phyloP scores from a whole-genome alignment of 257 asterid genomes.

The Mitragyna speciosa region DNA sequence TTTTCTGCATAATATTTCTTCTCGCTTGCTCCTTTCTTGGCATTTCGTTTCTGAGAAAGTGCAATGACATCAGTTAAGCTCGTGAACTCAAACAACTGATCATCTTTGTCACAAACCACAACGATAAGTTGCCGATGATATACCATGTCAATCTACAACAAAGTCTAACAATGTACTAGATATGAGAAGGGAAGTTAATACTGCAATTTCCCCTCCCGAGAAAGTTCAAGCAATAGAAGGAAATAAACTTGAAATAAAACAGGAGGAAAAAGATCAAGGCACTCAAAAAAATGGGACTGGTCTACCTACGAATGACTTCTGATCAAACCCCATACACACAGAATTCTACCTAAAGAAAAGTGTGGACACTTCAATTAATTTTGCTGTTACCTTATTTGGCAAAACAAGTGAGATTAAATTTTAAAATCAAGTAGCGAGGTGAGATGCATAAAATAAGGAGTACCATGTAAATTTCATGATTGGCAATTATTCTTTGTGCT shows the following conservation, averaged over 20 bases:
- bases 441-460: constrained; percentile 5
- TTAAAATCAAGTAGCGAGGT: not conserved
- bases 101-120: not conserved
- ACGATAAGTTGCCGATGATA: not conserved
- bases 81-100: not conserved
- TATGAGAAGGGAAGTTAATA: not conserved
- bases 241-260: not conserved
- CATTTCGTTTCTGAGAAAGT: constrained; percentile 70
- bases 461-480: constrained; percentile 78
- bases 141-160: not conserved
- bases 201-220: not conserved
- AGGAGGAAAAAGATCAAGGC: not conserved
- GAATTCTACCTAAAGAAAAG: not conserved
- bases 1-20: constrained; percentile 76
- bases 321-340: not conserved
- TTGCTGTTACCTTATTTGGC: not conserved
- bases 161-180: not conserved
- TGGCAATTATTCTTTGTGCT: constrained; percentile 81
- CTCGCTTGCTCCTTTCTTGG: constrained; percentile 86
- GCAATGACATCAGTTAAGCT: not conserved
- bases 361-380: not conserved
- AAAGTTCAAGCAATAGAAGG: no score
- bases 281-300: not conserved
- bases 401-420: not conserved
- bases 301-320: not conserved